Evolutionary conservation across 2,329 filamentous ascomycete genomes (phyloP), one percentile per base, ranked within the genome.

Genomic region (Colletotrichum coccodes): DNA sequence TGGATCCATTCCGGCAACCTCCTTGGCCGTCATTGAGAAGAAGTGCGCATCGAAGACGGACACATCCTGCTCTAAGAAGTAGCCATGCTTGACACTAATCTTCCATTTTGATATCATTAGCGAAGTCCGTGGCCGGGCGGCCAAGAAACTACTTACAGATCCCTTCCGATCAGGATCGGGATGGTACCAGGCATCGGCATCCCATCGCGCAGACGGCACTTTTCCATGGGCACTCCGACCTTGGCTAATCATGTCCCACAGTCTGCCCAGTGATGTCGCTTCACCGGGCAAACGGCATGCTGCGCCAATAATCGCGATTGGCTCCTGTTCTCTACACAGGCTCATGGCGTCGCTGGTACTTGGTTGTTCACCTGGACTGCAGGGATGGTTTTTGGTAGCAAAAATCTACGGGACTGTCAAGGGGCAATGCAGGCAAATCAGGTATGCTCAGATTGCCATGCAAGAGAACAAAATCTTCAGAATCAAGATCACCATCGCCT

Each of bases 41-140:
- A 87, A 87, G 0, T 83, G 81, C 0, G 85, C 85, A 60, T 87
- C 85, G 59, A 87, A 87, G 2, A 78, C 76, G 5, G 79, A 77
- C n/a, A 84, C 75, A 61, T 87, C 84, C 18, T 79, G 77, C 42
- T 82, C 79, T 64, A 88, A 76, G 47, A 85, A 85, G 71, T 82
- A 81, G 1, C 77, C 79, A 46, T 75, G 66, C 36, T 73, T 63
- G 11, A 67, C 64, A 21, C 60, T 61, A 16, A 76, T 70, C 64
- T 67, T 11, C 7, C 30, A 14, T 3, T 8, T 30, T 11, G 14
- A 36, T 3, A 18, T 26, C 5, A 3, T 26, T 9, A 26, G 26
- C 18, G 6, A 42, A 9, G 0, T 28, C 3, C 1, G 16, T 6
- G 30, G 11, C 26, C 16, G 14, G 11, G 26, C 26, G n/a, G 16